Base-by-base conservation (phyloP, 139 green algal genomes). In the Edaphochlamys debaryana region DNA sequence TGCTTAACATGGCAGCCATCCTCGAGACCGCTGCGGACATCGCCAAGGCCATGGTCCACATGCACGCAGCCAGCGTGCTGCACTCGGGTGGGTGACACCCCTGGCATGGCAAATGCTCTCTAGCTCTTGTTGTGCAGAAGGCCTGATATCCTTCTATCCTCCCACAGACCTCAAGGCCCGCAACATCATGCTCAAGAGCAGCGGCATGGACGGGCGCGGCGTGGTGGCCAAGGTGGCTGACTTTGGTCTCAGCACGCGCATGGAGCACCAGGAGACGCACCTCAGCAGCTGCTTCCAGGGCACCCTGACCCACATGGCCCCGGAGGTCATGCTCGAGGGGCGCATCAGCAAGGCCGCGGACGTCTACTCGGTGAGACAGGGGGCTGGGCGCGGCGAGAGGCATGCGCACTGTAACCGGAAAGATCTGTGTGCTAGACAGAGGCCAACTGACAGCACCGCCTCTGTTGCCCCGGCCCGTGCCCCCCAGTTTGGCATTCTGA, bases 241-340 rank as follows among this genome's bases (percentile, higher is more conserved):
- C 74, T 93, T 93, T 64, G 89, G 89, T 0, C 78, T 93, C 60
- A 82, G 67, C 48, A 68, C 86, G 30, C 68, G 74, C 40, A 79
- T 93, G 50, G 78, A 88, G 54, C 69, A 68, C 34, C 34, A 42
- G 72, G 58, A 85, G 40, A 86, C 69, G n/a, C 85, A 93, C 85
- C 54, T 92, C 38, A 82, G 62, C 56, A 85, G 79, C 34, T 78
- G 80, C 52, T 88, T 82, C 79, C 87, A 91, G 82, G 87, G 87
- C 42, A 91, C 87, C 2, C 58, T 91, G 32, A 86, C 82, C 6
- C 87, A 91, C 87, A 91, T 91, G 87, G 82, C 73, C 42, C 62
- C 63, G 76, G 86, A 87, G 75, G 80, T 90, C 38, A 80, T 90
- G 74, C 56, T 90, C 38, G 79, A 90, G 68, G 86, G 80, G 25